Evolutionary conservation across 768 basidiomycete genomes (phyloP).

Genomic region (Boletellus ananiceps): DNA sequence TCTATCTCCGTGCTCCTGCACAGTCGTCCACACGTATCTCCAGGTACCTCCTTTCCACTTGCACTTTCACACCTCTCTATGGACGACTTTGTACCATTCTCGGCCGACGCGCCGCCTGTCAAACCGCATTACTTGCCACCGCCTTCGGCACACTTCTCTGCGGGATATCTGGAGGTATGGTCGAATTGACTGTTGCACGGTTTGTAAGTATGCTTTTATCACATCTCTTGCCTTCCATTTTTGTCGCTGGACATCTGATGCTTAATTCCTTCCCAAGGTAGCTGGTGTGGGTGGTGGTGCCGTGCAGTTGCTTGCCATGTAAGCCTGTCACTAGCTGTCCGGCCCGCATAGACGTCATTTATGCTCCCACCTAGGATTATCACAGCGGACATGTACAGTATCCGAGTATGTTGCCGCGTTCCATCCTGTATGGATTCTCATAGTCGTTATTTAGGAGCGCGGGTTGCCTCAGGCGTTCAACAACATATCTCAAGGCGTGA

Average conservation of each 20-base stretch:
- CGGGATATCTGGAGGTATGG: conserved; percentile 63
- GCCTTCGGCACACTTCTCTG: conserved; percentile 60
- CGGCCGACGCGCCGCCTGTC: conserved; percentile 65
- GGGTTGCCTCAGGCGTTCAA: conserved; percentile 44
- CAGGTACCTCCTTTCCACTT: conserved; percentile 64
- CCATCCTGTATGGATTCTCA: background rate
- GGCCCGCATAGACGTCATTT: background rate
- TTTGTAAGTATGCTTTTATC: conserved; percentile 47
- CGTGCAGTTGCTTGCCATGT: conserved; percentile 20
- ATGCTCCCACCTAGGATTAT: conserved; percentile 15
- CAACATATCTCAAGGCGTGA: conserved; percentile 15
- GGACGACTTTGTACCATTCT: conserved; percentile 72
- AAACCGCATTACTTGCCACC: conserved; percentile 55
- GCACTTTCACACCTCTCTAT: conserved; percentile 78
- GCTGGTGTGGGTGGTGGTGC: conserved; percentile 23
- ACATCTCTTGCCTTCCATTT: background rate
- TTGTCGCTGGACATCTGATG: background rate
- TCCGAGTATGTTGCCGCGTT: conserved; percentile 10
- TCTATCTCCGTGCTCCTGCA: background rate
- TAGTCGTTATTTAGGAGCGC: conserved; percentile 1
- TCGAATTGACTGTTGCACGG: conserved; percentile 61
- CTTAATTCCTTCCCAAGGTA: conserved; percentile 2
- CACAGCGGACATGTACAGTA: conserved; percentile 19
- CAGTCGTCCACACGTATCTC: background rate
- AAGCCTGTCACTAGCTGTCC: background rate